Percentiles rank a stretch among this genome's conserved stretches.
Conservation (phyloP, 1,284 basidiomycete species). For the Ustilago lituana region DNA sequence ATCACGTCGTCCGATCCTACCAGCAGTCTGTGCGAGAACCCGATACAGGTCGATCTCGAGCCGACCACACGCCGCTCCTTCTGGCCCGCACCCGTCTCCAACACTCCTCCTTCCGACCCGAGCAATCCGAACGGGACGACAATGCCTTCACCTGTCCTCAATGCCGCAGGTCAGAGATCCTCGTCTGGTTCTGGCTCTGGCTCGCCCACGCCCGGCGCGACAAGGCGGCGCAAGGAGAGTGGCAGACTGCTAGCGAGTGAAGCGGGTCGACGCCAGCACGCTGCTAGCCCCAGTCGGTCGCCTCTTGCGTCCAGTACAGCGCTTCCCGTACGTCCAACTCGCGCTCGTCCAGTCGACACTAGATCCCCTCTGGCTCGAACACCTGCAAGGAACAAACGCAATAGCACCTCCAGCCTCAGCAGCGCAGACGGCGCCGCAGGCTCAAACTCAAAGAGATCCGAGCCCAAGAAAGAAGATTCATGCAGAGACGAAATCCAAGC, state of each 20-base stretch:
- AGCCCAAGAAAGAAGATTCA: background rate
- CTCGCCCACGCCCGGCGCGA: slow-evolving; percentile 4
- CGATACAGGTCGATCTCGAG: slow-evolving; percentile 57
- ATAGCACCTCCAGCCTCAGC: slow-evolving; percentile 20
- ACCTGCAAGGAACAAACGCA: slow-evolving; percentile 17
- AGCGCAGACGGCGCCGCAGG: background rate
- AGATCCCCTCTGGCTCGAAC: slow-evolving; percentile 17
- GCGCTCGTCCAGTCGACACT: slow-evolving; percentile 19
- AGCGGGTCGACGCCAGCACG: slow-evolving; percentile 14
- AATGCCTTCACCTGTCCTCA: background rate
- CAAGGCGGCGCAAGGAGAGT: slow-evolving; percentile 20
- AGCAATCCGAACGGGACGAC: slow-evolving; percentile 7
- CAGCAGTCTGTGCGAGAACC: slow-evolving; percentile 49
- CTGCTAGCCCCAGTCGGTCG: slow-evolving; percentile 30
- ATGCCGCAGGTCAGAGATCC: background rate
- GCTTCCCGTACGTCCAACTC: slow-evolving; percentile 8
- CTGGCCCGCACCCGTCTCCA: slow-evolving; percentile 29
- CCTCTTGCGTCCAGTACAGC: slow-evolving; percentile 1
- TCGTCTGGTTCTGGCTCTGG: slow-evolving; percentile 3
- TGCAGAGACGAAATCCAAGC: slow-evolving; percentile 15
- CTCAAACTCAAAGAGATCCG: background rate
- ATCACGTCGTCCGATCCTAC: slow-evolving; percentile 60
- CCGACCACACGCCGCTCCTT: slow-evolving; percentile 18
- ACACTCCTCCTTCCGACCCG: slow-evolving; percentile 6
- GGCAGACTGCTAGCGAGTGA: slow-evolving; percentile 8